These are phyloP conservation scores for Talinum fruticosum DNA, from an alignment of 148 eudicot genomes.

Conservation along the genomic window DNA sequence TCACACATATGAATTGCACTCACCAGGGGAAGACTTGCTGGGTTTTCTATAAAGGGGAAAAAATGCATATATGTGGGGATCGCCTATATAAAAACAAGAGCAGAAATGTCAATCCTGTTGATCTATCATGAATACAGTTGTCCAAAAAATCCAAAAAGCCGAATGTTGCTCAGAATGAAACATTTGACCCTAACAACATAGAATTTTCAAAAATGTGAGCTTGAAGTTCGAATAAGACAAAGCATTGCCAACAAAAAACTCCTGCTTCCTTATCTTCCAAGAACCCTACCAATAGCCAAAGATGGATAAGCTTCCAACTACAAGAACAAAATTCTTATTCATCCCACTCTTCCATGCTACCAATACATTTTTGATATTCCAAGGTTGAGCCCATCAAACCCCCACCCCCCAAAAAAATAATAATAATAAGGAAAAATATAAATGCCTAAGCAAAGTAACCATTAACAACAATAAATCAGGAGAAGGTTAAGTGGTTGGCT, in stretches of 20 bases:
- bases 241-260: neutral
- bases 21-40: neutral
- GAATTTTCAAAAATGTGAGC: neutral
- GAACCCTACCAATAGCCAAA: neutral
- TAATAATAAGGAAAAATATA: neutral
- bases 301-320: neutral
- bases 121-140: neutral
- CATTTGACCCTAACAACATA: neutral
- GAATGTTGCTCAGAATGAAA: neutral
- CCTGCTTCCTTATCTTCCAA: neutral
- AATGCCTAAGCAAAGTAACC: neutral
- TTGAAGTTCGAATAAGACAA: neutral
- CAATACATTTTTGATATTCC: neutral
- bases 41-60: neutral
- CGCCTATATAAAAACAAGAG: neutral
- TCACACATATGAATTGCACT: neutral
- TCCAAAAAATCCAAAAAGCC: neutral
- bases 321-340: neutral
- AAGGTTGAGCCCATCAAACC: neutral
- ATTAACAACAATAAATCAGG: neutral
- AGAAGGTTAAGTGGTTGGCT: neutral
- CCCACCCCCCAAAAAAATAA: too few species aligned
- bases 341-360: neutral
- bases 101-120: neutral
- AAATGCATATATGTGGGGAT: neutral